Conservation (phyloP, 2,329 filamentous ascomycete species). For the Capronia americana region DNA sequence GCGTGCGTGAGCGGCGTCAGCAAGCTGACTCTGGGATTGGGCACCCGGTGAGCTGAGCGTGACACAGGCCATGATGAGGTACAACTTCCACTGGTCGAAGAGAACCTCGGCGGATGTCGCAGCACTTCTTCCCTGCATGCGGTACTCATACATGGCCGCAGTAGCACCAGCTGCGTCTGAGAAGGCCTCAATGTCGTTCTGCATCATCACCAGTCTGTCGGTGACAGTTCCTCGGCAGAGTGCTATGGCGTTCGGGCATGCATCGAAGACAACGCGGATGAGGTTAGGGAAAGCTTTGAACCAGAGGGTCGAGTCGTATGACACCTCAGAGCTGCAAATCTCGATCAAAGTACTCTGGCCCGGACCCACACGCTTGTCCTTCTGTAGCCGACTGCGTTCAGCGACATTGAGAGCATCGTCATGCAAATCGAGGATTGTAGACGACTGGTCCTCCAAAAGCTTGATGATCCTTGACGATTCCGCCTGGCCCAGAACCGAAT, state of each 20-base stretch:
- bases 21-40: constrained; percentile 64
- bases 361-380: constrained; percentile 84
- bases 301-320: constrained; percentile 94
- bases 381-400: constrained; percentile 88
- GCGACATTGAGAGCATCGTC: constrained; percentile 90
- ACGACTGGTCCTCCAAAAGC: constrained; percentile 87
- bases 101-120: constrained; percentile 80
- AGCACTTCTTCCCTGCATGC: constrained; percentile 60
- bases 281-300: constrained; percentile 98
- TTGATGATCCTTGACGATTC: constrained; percentile 82
- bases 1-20: constrained; percentile 74
- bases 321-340: constrained; percentile 91
- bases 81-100: constrained; percentile 97
- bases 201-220: constrained; percentile 90
- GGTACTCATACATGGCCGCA: constrained; percentile 48
- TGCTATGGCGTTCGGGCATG: constrained; percentile 88
- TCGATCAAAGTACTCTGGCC: constrained; percentile 87
- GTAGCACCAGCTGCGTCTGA: constrained; percentile 68
- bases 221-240: constrained; percentile 91
- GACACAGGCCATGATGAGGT: constrained; percentile 95
- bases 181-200: constrained; percentile 78
- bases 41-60: constrained; percentile 84
- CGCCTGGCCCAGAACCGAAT: constrained; percentile 81
- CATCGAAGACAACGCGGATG: constrained; percentile 86
- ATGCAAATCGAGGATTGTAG: constrained; percentile 87